Evolutionary conservation across 1,284 basidiomycete genomes (phyloP), one percentile per base, ranked within the genome.

Genomic region (Volvariella volvacea): DNA sequence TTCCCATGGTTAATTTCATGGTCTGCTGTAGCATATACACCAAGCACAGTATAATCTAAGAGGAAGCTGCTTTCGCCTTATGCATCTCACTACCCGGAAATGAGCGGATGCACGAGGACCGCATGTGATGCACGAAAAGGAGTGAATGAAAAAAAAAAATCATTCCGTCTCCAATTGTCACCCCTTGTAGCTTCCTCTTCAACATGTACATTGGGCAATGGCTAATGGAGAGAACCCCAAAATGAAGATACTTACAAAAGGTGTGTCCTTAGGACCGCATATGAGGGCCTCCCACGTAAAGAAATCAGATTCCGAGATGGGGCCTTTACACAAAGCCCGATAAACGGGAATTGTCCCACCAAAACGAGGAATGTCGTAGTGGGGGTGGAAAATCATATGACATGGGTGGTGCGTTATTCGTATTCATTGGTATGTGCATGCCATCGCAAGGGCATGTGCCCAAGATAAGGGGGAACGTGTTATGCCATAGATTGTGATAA

Each of bases 231-330:
- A 28, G 12, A 12, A 12, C 25, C 25, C 25, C 25, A 28, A 28
- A 28, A 28, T 28, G 25, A 28, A 28, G 25, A 36, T 33, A 45
- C 84, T 64, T 62, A 92, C 88, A 63, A 96, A 99, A 1, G 96
- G 96, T 36, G 96, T 99, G 52, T 93, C 96, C 59, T 95, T 92
- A 10, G 95, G 96, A 1, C 96, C 96, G 55, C 83, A 86, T 48
- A 99, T 94, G 53, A 99, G 74, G 14, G 94, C 94, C 66, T 98
- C 96, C 96, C 96, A 99, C 51, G 87, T 88, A 63, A 99, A 92
- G 73, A 99, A 94, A 70, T 99, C 92, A 52, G 88, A 83, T 67
- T 99, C 95, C 39, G 86, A 85, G 57, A 97, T 77, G 37, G 92
- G 92, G 0, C 92, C 91, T 83, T 57, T 48, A 9, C 22, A 36